Conservation (phyloP, 768 basidiomycete species). For the Russula virescens region DNA sequence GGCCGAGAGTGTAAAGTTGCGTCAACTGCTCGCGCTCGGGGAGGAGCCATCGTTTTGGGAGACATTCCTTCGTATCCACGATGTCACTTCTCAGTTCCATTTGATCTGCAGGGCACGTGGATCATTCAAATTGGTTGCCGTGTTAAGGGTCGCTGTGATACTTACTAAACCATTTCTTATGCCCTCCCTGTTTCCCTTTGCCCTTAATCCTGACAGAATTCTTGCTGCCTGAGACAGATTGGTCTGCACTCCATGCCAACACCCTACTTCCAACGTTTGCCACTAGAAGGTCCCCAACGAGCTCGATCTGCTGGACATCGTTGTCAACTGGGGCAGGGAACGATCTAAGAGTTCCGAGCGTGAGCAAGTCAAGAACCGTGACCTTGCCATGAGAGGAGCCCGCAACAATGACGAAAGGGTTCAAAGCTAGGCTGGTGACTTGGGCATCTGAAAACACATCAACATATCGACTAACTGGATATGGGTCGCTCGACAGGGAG, state of each 20-base stretch:
- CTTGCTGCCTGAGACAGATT: conserved; percentile 34
- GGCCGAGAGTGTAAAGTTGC: conserved; percentile 55
- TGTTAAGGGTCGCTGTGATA: background rate
- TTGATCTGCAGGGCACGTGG: conserved; percentile 41
- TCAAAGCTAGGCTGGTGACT: conserved; percentile 61
- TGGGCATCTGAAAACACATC: conserved; percentile 61
- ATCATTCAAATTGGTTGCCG: background rate
- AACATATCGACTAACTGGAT: conserved; percentile 42
- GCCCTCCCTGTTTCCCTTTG: conserved; percentile 22
- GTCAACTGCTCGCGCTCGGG: conserved; percentile 54
- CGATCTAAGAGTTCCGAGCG: conserved; percentile 49
- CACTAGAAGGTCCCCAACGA: conserved; percentile 52
- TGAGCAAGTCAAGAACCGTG: conserved; percentile 60
- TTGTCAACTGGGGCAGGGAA: conserved; percentile 43
- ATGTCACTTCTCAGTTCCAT: conserved; percentile 59
- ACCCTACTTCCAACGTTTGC: conserved; percentile 56
- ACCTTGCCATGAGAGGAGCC: conserved; percentile 60
- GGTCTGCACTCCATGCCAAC: conserved; percentile 62
- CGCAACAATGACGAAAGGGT: conserved; percentile 51
- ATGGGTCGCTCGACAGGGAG: conserved; percentile 18
- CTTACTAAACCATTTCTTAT: conserved; percentile 38
- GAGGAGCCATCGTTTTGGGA: conserved; percentile 35
- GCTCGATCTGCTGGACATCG: conserved; percentile 49
- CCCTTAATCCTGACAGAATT: conserved; percentile 26
- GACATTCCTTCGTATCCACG: conserved; percentile 52